Evolutionary conservation across 768 basidiomycete species (phyloP).

Genomic region (Suillus bovinus): DNA sequence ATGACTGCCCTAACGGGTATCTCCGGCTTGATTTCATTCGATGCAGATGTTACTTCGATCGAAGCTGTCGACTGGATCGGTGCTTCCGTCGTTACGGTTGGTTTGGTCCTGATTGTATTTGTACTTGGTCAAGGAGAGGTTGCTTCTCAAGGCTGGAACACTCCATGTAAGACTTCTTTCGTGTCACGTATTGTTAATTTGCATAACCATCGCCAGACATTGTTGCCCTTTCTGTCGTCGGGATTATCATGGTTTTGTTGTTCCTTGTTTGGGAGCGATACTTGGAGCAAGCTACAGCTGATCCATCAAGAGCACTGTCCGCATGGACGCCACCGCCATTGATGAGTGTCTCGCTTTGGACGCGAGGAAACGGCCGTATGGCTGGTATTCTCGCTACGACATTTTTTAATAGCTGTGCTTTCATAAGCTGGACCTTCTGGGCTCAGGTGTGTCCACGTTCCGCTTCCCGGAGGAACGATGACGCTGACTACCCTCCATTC

Average conservation of each 20-base stretch:
- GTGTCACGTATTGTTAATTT: constrained; percentile 16
- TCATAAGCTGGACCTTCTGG: constrained; percentile 57
- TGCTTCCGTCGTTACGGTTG: constrained; percentile 60
- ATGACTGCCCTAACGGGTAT: constrained; percentile 53
- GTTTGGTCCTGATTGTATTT: constrained; percentile 71
- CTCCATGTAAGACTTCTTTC: constrained; percentile 44
- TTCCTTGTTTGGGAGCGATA: constrained; percentile 71
- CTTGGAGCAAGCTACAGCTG: constrained; percentile 42
- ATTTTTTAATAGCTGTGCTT: constrained; percentile 62
- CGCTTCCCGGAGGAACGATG: background rate
- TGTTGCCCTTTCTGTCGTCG: constrained; percentile 64
- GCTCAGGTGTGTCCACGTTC: constrained; percentile 32
- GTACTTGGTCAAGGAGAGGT: constrained; percentile 66
- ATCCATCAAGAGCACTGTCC: constrained; percentile 20
- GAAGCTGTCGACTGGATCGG: constrained; percentile 76
- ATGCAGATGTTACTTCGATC: constrained; percentile 47
- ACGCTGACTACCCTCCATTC: background rate
- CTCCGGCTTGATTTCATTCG: constrained; percentile 58
- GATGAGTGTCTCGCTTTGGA: constrained; percentile 65
- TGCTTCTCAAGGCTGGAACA: constrained; percentile 61
- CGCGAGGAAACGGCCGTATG: constrained; percentile 58
- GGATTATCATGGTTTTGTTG: constrained; percentile 49
- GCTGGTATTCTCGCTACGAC: constrained; percentile 60
- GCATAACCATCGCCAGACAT: constrained; percentile 51
- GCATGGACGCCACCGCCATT: constrained; percentile 55